Conservation (phyloP, 2,329 filamentous ascomycete species). For the Pseudovirgaria hyperparasitica region DNA sequence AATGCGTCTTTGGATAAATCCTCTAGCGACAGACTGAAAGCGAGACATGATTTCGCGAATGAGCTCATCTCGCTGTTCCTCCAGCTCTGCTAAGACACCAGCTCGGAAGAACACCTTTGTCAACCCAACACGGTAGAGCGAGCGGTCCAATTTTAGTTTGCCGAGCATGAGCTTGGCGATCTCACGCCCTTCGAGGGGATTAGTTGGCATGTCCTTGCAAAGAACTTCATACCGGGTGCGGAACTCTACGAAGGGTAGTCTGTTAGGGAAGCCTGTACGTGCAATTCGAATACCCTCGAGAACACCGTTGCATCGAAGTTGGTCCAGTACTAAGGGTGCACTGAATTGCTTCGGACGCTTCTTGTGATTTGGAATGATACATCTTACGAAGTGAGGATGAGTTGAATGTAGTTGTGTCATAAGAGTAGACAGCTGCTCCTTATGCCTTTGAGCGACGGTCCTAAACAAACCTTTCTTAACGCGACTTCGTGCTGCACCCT, state of each 20-base stretch:
- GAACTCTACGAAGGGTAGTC: slow-evolving; percentile 85
- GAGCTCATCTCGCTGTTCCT: slow-evolving; percentile 85
- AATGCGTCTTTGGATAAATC: slow-evolving; percentile 75
- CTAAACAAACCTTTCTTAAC: slow-evolving; percentile 97
- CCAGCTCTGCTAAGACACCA: slow-evolving; percentile 87
- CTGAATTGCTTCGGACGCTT: slow-evolving; percentile 90
- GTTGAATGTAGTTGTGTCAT: slow-evolving; percentile 93
- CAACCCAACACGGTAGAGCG: slow-evolving; percentile 82
- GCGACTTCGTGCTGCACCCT: slow-evolving; percentile 54
- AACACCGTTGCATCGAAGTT: slow-evolving; percentile 97
- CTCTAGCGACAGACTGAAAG: slow-evolving; percentile 85
- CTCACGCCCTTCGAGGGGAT: slow-evolving; percentile 80
- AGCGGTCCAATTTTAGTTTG: slow-evolving; percentile 70
- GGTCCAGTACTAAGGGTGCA: slow-evolving; percentile 85
- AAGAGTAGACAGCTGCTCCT: slow-evolving; percentile 91
- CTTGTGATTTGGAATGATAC: slow-evolving; percentile 96
- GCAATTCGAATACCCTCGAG: slow-evolving; percentile 97
- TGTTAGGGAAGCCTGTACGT: slow-evolving; percentile 90
- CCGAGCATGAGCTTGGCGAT: slow-evolving; percentile 79
- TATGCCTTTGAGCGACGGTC: slow-evolving; percentile 91
- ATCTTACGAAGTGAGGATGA: slow-evolving; percentile 95
- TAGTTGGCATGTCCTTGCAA: slow-evolving; percentile 72
- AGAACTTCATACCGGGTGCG: slow-evolving; percentile 92
- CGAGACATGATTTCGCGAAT: slow-evolving; percentile 88
- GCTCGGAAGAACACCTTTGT: slow-evolving; percentile 98